Evolutionary conservation across 169 alveolate genomes (phyloP).

Genomic region (Plasmodium reichenowi): DNA sequence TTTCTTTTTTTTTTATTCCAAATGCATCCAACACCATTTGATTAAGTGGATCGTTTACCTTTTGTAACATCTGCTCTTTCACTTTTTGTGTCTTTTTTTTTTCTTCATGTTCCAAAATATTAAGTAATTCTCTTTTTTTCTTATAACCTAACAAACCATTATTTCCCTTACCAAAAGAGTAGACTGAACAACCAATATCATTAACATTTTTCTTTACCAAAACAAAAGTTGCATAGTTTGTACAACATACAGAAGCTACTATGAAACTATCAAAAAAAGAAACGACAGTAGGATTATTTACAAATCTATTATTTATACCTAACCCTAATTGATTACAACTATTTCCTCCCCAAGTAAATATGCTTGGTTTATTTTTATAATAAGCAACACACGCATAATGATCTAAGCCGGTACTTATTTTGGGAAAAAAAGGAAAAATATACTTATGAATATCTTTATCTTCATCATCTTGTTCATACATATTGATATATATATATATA

Average conservation of each 20-base stretch:
- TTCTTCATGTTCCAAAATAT: background rate
- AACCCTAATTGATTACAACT: slow-evolving; percentile 91
- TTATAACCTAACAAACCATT: slow-evolving; percentile 86
- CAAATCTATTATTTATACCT: slow-evolving; percentile 75
- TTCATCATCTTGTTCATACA: slow-evolving; percentile 8
- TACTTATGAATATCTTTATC: slow-evolving; percentile 26
- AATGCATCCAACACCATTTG: slow-evolving; percentile 25
- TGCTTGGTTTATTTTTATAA: slow-evolving; percentile 74
- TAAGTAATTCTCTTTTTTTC: slow-evolving; percentile 22
- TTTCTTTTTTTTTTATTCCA: slow-evolving; percentile 1
- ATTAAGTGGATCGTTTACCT: slow-evolving; percentile 10
- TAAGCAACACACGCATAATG: slow-evolving; percentile 73
- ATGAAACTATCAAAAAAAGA: slow-evolving; percentile 77
- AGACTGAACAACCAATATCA: slow-evolving; percentile 82
- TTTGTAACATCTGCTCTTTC: background rate
- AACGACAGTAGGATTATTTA: slow-evolving; percentile 76
- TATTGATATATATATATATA: background rate
- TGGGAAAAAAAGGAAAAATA: slow-evolving; percentile 41
- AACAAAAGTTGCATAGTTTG: slow-evolving; percentile 82
- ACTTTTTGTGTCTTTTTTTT: background rate
- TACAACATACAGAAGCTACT: slow-evolving; percentile 80
- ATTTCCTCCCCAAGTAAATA: slow-evolving; percentile 96
- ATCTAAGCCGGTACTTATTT: slow-evolving; percentile 66
- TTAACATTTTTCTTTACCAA: slow-evolving; percentile 71
- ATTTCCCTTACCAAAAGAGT: slow-evolving; percentile 87